Base-by-base conservation (phyloP, 1,284 basidiomycete species). In the Pseudozyma tsukubaensis region DNA sequence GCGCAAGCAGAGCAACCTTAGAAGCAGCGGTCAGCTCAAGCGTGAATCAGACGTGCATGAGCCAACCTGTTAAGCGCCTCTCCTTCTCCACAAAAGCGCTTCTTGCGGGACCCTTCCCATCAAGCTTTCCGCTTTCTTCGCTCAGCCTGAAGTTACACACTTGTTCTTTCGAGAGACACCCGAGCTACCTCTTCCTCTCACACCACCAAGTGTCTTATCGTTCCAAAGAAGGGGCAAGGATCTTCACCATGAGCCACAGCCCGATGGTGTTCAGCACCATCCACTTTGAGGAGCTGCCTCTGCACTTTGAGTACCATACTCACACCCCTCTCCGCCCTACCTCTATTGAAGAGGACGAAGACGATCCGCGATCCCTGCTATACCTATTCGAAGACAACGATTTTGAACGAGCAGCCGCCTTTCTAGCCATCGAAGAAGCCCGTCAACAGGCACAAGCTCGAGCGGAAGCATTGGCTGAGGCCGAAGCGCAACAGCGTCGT, bases 301-400 rank as follows among this genome's bases (percentile, higher is more conserved):
- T 48, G 4, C 61, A 61, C 43, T 6, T 58, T 16, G 50, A 61
- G 18, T 49, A 59, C 13, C 52, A 63, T 3, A 37, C 59, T n/a
- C 24, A 14, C 11, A 58, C 48, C 36, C 47, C 63, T 18, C 18
- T 80, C 4, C 52, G 11, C 3, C 76, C 76, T 6, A 68, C 71
- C 1, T 53, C 63, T 5, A 57, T 80, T 21, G 61, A 64, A n/a
- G 78, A 80, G 50, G 51, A 69, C 39, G 37, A 64, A 4, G 68
- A 76, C 36, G 70, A 76, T 40, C 50, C 60, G 6, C 51, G 72
- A 16, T 76, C 78, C 4, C 47, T 78, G 47, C 57, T 80, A 11
- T 80, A 80, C 21, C 50, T 78, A 13, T 52, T 76, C 21, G 68
- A 78, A 7, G 70, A 76, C 47, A 76, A 72, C 19, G 62, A 72